phyloP scores from a whole-genome alignment of 1,139 yeast species.

The Yueomyces sp. region DNA sequence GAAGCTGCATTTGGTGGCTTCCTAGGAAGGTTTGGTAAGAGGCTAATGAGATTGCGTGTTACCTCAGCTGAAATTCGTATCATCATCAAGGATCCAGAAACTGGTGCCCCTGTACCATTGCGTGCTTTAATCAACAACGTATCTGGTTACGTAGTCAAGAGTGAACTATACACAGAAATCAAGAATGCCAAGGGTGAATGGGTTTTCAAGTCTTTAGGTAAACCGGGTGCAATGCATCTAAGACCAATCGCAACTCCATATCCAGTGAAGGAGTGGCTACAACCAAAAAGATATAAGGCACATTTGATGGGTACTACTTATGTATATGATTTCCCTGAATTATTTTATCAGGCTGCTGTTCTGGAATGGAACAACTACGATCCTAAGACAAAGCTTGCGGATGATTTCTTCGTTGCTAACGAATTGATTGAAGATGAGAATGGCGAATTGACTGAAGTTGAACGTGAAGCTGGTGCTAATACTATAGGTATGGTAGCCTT shows the following conservation, averaged over 20 bases:
- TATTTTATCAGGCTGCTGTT: slow-evolving; percentile 85
- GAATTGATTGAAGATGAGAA: slow-evolving; percentile 78
- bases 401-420: slow-evolving; percentile 61
- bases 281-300: slow-evolving; percentile 97
- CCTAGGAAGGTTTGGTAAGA: slow-evolving; percentile 93
- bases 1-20: slow-evolving; percentile 97
- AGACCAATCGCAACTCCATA: slow-evolving; percentile 93
- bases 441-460: slow-evolving; percentile 73
- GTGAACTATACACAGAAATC: slow-evolving; percentile 88
- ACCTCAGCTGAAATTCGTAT: slow-evolving; percentile 97
- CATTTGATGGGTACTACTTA: slow-evolving; percentile 97
- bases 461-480: slow-evolving; percentile 93
- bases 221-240: slow-evolving; percentile 94
- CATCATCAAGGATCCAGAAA: slow-evolving; percentile 78
- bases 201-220: slow-evolving; percentile 90
- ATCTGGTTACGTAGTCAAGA: slow-evolving; percentile 92
- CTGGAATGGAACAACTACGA: slow-evolving; percentile 71
- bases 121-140: slow-evolving; percentile 94
- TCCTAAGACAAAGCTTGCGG: slow-evolving; percentile 48
- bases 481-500: slow-evolving; percentile 97
- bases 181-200: slow-evolving; percentile 87
- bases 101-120: slow-evolving; percentile 86
- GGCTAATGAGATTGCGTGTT: slow-evolving; percentile 91
- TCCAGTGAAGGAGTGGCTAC: slow-evolving; percentile 94
- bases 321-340: slow-evolving; percentile 96